A percentile compares a stretch with the other conserved stretches of the same genome.
These are phyloP conservation scores for Logfia minima DNA, from an alignment of 129 eudicot species.

Conservation along the genomic window DNA sequence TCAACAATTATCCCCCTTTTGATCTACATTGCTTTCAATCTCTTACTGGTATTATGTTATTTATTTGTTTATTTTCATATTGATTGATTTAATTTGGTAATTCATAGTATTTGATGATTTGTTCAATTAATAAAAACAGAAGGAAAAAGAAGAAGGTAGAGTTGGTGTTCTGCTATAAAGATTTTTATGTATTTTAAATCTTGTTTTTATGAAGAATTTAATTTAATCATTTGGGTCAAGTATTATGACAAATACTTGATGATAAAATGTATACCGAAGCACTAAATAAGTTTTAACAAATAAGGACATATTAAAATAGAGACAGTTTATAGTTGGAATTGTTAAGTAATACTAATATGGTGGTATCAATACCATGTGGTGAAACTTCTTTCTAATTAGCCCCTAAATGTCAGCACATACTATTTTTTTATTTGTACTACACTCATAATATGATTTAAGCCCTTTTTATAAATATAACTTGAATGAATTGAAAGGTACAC, in stretches of 20 bases:
- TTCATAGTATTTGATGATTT: slow-evolving; percentile 8
- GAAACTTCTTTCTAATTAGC: too few relatives aligned
- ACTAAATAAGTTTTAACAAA: too few relatives aligned
- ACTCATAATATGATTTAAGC: too few relatives aligned
- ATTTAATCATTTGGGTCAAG: neutral
- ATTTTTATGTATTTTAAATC: neutral
- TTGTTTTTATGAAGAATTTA: neutral
- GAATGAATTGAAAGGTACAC: too few relatives aligned
- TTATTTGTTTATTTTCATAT: neutral
- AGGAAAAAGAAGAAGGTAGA: neutral
- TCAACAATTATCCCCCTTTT: slow-evolving; percentile 91
- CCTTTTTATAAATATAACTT: too few relatives aligned
- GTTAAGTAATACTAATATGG: too few relatives aligned
- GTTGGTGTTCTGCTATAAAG: neutral
- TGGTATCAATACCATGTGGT: too few relatives aligned
- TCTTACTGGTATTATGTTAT: slow-evolving; percentile 65
- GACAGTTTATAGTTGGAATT: too few relatives aligned
- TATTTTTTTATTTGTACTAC: too few relatives aligned
- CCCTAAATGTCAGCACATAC: too few relatives aligned
- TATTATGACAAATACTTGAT: neutral
- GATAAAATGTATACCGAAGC: neutral
- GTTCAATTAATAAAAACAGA: neutral
- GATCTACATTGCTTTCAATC: slow-evolving; percentile 99
- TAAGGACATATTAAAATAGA: too few relatives aligned
- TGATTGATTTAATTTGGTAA: neutral